phyloP scores from a whole-genome alignment of 1,284 basidiomycete genomes.

The Malassezia cuniculi region DNA sequence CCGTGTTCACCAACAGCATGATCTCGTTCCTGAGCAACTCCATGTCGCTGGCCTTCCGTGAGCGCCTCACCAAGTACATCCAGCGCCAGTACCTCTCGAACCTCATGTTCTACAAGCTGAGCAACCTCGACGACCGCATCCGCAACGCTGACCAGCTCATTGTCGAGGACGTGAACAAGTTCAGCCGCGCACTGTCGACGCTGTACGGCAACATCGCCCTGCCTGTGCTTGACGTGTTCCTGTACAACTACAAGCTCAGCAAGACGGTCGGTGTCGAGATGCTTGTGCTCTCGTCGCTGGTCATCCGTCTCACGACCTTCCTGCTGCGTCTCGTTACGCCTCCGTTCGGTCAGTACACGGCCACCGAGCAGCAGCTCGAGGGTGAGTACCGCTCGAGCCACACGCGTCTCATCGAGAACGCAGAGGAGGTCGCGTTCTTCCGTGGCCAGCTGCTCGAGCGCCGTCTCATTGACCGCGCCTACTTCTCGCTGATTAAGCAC shows the following conservation, averaged over 20 bases:
- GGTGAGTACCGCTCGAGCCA: conserved; percentile 80
- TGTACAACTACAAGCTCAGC: conserved; percentile 92
- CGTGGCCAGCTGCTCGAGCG: conserved; percentile 84
- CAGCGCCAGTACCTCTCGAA: conserved; percentile 73
- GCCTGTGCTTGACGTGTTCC: conserved; percentile 73
- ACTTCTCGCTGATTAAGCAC: conserved; percentile 75
- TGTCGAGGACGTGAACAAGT: conserved; percentile 86
- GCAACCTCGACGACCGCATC: conserved; percentile 65
- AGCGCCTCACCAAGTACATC: conserved; percentile 69
- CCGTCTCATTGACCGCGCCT: conserved; percentile 78
- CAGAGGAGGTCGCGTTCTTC: conserved; percentile 86
- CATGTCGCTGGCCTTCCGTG: conserved; percentile 79
- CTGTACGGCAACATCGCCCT: conserved; percentile 61
- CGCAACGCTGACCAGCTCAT: conserved; percentile 98
- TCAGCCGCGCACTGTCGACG: conserved; percentile 77
- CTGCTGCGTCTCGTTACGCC: conserved; percentile 53
- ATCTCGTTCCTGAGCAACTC: conserved; percentile 79
- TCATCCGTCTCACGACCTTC: conserved; percentile 55
- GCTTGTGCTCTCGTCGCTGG: conserved; percentile 50
- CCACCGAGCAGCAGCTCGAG: conserved; percentile 57
- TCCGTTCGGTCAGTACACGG: conserved; percentile 83
- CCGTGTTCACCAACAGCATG: conserved; percentile 91
- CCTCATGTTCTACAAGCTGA: conserved; percentile 73
- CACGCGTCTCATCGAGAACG: conserved; percentile 79
- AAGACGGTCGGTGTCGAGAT: conserved; percentile 90